phyloP scores from a whole-genome alignment of 139 green algal species.

The Chlorella vulgaris region DNA sequence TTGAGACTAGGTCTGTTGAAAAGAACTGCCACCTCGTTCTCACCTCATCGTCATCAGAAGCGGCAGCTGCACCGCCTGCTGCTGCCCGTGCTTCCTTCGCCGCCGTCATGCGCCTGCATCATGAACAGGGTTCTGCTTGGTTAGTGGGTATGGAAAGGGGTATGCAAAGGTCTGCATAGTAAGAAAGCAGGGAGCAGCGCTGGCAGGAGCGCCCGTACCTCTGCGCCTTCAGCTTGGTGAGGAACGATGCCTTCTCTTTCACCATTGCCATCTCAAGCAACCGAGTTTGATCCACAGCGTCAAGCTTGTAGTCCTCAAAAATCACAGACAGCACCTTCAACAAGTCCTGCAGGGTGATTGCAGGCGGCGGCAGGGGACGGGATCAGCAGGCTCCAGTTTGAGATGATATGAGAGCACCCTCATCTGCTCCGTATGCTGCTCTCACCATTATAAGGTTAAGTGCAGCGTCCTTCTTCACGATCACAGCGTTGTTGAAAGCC shows the following conservation, averaged over 20 bases:
- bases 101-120: not conserved
- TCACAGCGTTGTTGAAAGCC: not conserved
- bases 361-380: not conserved
- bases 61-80: not conserved
- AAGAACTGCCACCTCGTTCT: not conserved
- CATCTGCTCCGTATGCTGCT: not conserved
- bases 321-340: not conserved
- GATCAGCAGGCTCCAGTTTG: too few relatives aligned
- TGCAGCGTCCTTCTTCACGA: not conserved
- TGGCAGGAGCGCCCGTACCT: not conserved
- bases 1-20: too few relatives aligned
- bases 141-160: too few relatives aligned
- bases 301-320: not conserved
- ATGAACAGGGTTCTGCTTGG: too few relatives aligned
- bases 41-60: not conserved
- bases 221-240: not conserved
- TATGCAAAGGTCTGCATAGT: too few relatives aligned
- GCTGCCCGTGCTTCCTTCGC: too few relatives aligned
- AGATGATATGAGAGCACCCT: too few relatives aligned
- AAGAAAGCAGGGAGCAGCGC: not conserved
- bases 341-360: constrained; percentile 6
- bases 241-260: too few relatives aligned
- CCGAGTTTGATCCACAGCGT: not conserved
- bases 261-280: not conserved
- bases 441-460: not conserved